phyloP scores from a whole-genome alignment of 768 basidiomycete species.

The Serendipita sp. region DNA sequence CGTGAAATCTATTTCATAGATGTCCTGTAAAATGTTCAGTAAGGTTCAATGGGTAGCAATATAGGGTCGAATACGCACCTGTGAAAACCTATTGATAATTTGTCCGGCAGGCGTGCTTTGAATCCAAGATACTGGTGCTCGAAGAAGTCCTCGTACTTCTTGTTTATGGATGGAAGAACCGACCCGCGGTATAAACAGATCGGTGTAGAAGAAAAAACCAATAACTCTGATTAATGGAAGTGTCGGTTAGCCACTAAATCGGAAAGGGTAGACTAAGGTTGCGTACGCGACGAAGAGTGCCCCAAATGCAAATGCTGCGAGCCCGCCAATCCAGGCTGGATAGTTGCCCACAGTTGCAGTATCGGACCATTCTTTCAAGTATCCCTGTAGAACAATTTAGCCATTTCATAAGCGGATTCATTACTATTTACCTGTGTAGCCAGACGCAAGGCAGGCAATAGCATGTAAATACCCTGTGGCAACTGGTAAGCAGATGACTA shows the following conservation, averaged over 20 bases:
- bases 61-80: neutral
- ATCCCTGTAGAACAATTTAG: neutral
- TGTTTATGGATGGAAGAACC: neutral
- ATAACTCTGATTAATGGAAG: neutral
- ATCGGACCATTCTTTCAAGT: constrained; percentile 4
- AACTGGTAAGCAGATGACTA: neutral
- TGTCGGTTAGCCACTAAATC: neutral
- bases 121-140: neutral
- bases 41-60: neutral
- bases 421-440: neutral
- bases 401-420: neutral
- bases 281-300: neutral
- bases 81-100: neutral
- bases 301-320: neutral
- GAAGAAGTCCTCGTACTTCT: neutral
- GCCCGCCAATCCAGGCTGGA: neutral
- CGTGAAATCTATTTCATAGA: constrained; percentile 1
- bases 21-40: neutral
- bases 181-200: neutral
- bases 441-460: neutral
- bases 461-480: neutral
- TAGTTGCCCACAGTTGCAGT: neutral
- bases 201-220: neutral
- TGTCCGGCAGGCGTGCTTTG: neutral
- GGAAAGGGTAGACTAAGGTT: neutral